Evolutionary conservation across 108 stramenopile genomes (phyloP).

Genomic region (Cyclotella cryptica): DNA sequence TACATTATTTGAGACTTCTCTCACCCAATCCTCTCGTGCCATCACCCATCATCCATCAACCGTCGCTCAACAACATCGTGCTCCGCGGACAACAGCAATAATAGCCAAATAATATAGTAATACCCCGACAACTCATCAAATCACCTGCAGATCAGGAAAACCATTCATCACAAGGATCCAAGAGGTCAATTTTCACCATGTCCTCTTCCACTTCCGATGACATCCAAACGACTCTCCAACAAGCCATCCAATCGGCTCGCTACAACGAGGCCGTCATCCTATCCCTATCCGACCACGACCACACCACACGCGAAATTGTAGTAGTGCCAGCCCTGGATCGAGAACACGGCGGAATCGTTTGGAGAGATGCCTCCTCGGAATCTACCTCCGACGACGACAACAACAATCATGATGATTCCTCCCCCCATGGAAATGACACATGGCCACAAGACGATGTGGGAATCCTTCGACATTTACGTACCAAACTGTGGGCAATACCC

Average conservation of each 20-base stretch:
- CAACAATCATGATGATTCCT: neutral
- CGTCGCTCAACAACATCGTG: no score
- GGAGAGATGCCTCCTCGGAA: constrained; percentile 56
- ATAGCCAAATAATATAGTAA: no score
- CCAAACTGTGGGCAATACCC: constrained; percentile 86
- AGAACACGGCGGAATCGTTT: constrained; percentile 74
- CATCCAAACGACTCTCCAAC: constrained; percentile 9
- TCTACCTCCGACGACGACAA: neutral
- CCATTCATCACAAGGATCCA: neutral
- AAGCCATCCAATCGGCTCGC: constrained; percentile 62
- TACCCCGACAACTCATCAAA: no score
- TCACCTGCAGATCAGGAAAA: no score
- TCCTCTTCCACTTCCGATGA: constrained; percentile 9
- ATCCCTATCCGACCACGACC: constrained; percentile 23
- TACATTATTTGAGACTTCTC: no score
- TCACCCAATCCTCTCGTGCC: no score
- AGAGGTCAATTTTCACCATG: neutral
- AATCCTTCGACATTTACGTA: constrained; percentile 64
- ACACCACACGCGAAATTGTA: constrained; percentile 49
- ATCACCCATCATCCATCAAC: no score
- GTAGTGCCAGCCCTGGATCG: constrained; percentile 70
- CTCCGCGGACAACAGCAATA: no score
- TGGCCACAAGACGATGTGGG: constrained; percentile 56
- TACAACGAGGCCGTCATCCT: constrained; percentile 75
- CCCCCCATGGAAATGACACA: constrained; percentile 18